Base-by-base conservation (phyloP, 345 rosid genomes). In the Pugionium dolabratum region DNA sequence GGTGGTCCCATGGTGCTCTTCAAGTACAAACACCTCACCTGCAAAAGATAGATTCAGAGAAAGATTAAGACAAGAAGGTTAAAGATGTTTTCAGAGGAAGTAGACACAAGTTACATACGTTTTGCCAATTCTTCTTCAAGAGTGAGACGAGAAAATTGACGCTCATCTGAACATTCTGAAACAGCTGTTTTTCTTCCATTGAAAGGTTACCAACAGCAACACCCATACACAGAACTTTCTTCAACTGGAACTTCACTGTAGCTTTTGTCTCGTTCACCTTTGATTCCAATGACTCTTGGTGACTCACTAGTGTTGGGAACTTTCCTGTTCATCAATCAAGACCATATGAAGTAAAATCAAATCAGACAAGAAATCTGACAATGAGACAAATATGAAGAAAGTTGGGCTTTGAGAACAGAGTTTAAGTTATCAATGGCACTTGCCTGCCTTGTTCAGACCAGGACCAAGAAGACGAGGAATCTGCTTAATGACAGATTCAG, bases 141-240 rank as follows among this genome's bases (percentile, higher is more conserved):
- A 86, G 76, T 0, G 91, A 86, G 62, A 86, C 91, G 10, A 86
- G 82, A 75, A 86, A 86, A 18, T 18, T 18, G 18, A 18, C 18
- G 0, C 18, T 18, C 18, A 18, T 18, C 18, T 18, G 18, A 0
- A 86, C 88, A 29, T 86, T 86, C 79, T 84, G 91, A 69, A 86
- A 86, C 33, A 86, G 80, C 61, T 86, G 91, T 70, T 83, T 86
- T 60, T 86, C 91, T 67, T 86, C 91, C 88, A 86, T 83, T 4
- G 72, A 70, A 7, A 69, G 55, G 60, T 86, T 86, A 44, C 88
- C 91, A 0, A 83, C 88, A 25, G 86, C 88, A 32, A 86, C 91
- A 47, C 91, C 91, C 91, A 86, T 83, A 66, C 91, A 81, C 4
- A 83, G 76, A 25, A 83, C 91, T 65, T 82, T 83, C 81, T 86